Percentiles rank a stretch among this genome's conserved stretches.
phyloP scores from a whole-genome alignment of 805 yeast genomes.

The Saccharomycopsis sp. region DNA sequence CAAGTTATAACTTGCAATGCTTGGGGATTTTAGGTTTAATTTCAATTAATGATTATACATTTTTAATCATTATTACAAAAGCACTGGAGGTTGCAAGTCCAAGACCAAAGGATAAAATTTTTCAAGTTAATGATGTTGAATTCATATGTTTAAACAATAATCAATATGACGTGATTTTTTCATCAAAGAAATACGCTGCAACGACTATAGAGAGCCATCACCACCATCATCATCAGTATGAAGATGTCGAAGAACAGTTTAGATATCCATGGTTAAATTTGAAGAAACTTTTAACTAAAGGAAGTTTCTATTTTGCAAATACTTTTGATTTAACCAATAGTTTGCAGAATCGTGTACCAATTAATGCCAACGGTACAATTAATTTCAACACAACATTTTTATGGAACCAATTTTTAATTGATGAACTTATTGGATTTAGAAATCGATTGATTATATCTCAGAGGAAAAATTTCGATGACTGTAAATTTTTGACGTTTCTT shows the following conservation, averaged over 20 bases:
- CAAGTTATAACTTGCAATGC: slow-evolving; percentile 29
- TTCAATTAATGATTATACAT: slow-evolving; percentile 45
- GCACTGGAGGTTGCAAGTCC: slow-evolving; percentile 54
- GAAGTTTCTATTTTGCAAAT: slow-evolving; percentile 83
- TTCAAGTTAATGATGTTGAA: slow-evolving; percentile 50
- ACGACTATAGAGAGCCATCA: slow-evolving; percentile 6
- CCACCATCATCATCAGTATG: slow-evolving; percentile 20
- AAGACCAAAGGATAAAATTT: slow-evolving; percentile 44
- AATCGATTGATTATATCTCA: slow-evolving; percentile 56
- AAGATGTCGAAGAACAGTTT: slow-evolving; percentile 28
- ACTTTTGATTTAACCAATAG: slow-evolving; percentile 84
- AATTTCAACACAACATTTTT: slow-evolving; percentile 70
- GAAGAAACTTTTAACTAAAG: slow-evolving; percentile 67
- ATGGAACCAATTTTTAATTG: slow-evolving; percentile 87
- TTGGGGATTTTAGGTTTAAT: slow-evolving; percentile 60
- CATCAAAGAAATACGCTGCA: slow-evolving; percentile 22
- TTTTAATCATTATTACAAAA: slow-evolving; percentile 51
- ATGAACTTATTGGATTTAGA: slow-evolving; percentile 68
- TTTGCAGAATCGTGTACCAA: slow-evolving; percentile 65
- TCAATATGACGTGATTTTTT: slow-evolving; percentile 38
- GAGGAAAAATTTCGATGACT: slow-evolving; percentile 52
- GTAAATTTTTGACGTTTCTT: slow-evolving; percentile 70
- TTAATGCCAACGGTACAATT: slow-evolving; percentile 26
- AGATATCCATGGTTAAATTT: slow-evolving; percentile 80
- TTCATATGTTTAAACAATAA: slow-evolving; percentile 58